Percentiles rank a stretch among this genome's conserved stretches.
Conservation (phyloP, 169 alveolate species). For the Cryptosporidium andersoni region DNA sequence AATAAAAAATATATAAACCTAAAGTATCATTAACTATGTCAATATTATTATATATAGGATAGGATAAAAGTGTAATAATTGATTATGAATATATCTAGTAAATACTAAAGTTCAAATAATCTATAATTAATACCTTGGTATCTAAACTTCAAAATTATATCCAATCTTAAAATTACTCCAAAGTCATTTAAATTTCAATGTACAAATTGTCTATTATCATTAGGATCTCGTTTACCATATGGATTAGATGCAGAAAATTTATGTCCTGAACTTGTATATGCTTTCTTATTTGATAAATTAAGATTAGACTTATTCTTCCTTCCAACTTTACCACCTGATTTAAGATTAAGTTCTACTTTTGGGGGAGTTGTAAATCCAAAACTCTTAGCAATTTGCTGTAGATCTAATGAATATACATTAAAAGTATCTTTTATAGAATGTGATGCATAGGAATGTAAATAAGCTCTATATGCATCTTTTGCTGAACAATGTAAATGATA, state of each 20-base stretch:
- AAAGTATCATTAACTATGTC: too few relatives aligned
- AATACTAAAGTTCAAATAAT: too few relatives aligned
- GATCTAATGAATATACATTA: slow-evolving; percentile 95
- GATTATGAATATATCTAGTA: too few relatives aligned
- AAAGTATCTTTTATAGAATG: slow-evolving; percentile 95
- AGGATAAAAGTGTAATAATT: too few relatives aligned
- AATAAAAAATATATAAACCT: too few relatives aligned
- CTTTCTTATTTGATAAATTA: neutral
- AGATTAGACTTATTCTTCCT: slow-evolving; percentile 50
- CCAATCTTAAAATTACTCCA: too few relatives aligned
- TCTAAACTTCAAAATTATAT: too few relatives aligned
- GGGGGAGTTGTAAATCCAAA: slow-evolving; percentile 96
- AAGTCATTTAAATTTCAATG: slow-evolving; percentile 11
- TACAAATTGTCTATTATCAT: slow-evolving; percentile 75
- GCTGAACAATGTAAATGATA: slow-evolving; percentile 95
- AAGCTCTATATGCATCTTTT: slow-evolving; percentile 96
- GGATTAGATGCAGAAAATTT: slow-evolving; percentile 69
- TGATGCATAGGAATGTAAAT: slow-evolving; percentile 93
- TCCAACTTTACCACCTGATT: slow-evolving; percentile 77
- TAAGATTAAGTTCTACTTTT: slow-evolving; percentile 92
- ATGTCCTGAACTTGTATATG: slow-evolving; percentile 67
- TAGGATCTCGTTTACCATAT: slow-evolving; percentile 55
- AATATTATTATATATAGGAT: too few relatives aligned
- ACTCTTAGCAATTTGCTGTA: slow-evolving; percentile 91
- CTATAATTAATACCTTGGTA: too few relatives aligned